These are phyloP conservation scores for Entomortierella lignicola DNA, from an alignment of 192 early-diverging fungal genomes.

Conservation along the genomic window DNA sequence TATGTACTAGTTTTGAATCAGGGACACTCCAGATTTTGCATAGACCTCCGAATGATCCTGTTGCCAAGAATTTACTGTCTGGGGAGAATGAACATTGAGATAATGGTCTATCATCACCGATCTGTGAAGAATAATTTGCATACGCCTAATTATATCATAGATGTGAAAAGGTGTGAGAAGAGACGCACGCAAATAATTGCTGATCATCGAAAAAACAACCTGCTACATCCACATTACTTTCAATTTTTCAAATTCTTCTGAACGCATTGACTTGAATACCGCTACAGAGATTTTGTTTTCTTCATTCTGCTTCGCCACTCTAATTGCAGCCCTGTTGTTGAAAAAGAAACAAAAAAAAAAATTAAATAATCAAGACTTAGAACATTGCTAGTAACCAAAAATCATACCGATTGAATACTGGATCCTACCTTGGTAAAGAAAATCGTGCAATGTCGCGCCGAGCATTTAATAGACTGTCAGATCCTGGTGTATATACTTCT, in stretches of 20 bases:
- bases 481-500: slow-evolving; percentile 87
- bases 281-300: slow-evolving; percentile 74
- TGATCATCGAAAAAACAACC: too few species aligned
- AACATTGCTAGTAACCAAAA: not conserved
- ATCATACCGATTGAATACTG: not conserved
- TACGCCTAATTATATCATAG: slow-evolving; percentile 64
- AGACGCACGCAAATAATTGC: too few species aligned
- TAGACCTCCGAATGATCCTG: slow-evolving; percentile 86
- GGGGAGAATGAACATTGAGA: slow-evolving; percentile 83
- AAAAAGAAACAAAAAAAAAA: not conserved
- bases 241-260: slow-evolving; percentile 77
- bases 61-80: slow-evolving; percentile 80
- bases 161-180: too few species aligned
- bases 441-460: slow-evolving; percentile 76
- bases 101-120: slow-evolving; percentile 90
- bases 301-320: slow-evolving; percentile 73
- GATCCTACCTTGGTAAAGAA: slow-evolving; percentile 73
- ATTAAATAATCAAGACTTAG: not conserved
- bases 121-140: slow-evolving; percentile 81
- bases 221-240: slow-evolving; percentile 69
- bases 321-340: slow-evolving; percentile 65
- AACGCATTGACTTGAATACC: slow-evolving; percentile 74
- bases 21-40: slow-evolving; percentile 92
- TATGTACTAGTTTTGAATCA: slow-evolving; percentile 66
- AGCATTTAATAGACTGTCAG: slow-evolving; percentile 73